phyloP scores from a whole-genome alignment of 331 rosid species.

The Cucumis variabilis region DNA sequence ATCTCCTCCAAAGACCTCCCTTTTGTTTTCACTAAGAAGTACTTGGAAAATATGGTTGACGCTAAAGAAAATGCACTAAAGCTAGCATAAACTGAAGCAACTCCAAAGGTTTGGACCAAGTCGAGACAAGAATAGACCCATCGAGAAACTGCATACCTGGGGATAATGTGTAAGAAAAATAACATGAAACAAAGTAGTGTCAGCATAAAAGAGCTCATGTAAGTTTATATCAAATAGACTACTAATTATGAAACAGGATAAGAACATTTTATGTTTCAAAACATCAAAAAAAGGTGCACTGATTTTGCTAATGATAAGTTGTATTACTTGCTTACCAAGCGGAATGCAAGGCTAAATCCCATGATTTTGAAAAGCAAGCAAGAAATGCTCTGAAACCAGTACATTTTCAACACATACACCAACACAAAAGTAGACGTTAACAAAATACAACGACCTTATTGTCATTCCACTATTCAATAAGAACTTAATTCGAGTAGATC shows the following conservation, averaged over 20 bases:
- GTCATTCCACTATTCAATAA: slow-evolving; percentile 12
- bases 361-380: slow-evolving; percentile 43
- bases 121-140: slow-evolving; percentile 89
- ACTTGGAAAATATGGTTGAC: slow-evolving; percentile 68
- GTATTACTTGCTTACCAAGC: slow-evolving; percentile 65
- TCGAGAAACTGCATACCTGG: slow-evolving; percentile 85
- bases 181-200: neutral
- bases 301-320: neutral
- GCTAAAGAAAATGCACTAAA: slow-evolving; percentile 76
- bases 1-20: slow-evolving; percentile 93
- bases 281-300: neutral
- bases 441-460: neutral
- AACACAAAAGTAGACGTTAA: neutral
- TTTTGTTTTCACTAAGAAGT: slow-evolving; percentile 81
- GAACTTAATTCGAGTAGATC: neutral
- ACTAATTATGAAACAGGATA: neutral
- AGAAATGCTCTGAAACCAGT: neutral
- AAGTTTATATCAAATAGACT: neutral
- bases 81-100: slow-evolving; percentile 76
- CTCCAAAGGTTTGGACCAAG: slow-evolving; percentile 80
- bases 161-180: slow-evolving; percentile 7
- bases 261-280: slow-evolving; percentile 3
- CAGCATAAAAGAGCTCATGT: neutral
- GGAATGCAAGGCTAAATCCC: slow-evolving; percentile 86
- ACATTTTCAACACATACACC: neutral